A percentile compares a stretch with the other conserved stretches of the same genome.
These are phyloP conservation scores for Talaromyces sp. DNA, from an alignment of 2,329 filamentous ascomycete genomes.

Conservation along the genomic window DNA sequence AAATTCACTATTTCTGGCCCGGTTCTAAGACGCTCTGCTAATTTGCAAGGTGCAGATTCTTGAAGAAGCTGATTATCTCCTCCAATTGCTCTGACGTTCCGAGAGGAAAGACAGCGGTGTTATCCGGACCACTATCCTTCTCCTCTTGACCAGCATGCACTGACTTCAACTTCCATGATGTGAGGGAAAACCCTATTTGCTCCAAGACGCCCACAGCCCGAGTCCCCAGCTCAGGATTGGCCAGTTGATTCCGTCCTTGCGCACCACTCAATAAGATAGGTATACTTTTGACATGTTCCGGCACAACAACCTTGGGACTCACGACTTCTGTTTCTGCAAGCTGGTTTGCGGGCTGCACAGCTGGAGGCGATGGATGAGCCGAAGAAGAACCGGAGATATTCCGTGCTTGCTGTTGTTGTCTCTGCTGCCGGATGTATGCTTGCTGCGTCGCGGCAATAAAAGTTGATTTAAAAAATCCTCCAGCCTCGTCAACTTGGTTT, in stretches of 20 bases:
- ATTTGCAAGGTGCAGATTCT: neutral
- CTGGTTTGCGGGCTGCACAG: neutral
- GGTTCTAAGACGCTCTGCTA: neutral
- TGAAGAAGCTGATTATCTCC: neutral
- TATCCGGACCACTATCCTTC: neutral
- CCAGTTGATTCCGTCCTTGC: neutral
- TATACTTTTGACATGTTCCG: conserved; percentile 1
- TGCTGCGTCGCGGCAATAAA: conserved; percentile 2
- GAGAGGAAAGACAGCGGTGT: neutral
- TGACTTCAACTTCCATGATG: neutral
- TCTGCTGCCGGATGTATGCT: neutral
- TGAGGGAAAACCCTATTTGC: neutral
- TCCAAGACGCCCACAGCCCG: neutral
- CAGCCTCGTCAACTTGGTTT: conserved; percentile 9
- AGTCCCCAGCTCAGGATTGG: neutral
- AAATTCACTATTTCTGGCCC: neutral
- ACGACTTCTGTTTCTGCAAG: neutral
- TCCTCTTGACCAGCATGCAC: neutral
- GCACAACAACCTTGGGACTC: neutral
- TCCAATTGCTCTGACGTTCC: neutral
- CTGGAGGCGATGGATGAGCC: neutral
- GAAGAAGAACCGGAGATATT: neutral
- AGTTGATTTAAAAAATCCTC: conserved; percentile 10
- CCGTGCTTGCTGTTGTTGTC: neutral
- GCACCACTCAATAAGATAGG: conserved; percentile 1